phyloP scores from a whole-genome alignment of 805 yeast species.

The Spathaspora gorwiae region DNA sequence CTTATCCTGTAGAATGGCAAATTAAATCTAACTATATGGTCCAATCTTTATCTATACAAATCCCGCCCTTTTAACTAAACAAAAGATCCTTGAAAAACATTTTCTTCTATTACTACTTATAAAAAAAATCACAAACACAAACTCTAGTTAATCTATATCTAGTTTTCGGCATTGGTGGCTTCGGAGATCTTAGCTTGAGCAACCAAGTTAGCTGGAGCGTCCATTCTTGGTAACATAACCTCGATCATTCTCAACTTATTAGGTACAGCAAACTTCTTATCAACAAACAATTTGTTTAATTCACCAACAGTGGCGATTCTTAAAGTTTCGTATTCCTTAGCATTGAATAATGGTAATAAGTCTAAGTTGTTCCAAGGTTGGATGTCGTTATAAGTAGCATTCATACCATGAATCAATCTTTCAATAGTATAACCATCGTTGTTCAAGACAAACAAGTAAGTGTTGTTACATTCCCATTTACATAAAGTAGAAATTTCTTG shows the following conservation, averaged over 20 bases:
- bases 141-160: too few relatives aligned
- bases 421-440: conserved; percentile 77
- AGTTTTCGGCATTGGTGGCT: conserved; percentile 1
- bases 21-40: too few relatives aligned
- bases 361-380: conserved; percentile 68
- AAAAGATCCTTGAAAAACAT: too few relatives aligned
- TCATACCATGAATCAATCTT: conserved; percentile 68
- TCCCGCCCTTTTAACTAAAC: too few relatives aligned
- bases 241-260: conserved; percentile 64
- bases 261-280: conserved; percentile 47
- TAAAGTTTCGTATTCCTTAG: conserved; percentile 50
- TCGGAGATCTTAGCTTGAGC: conserved; percentile 33
- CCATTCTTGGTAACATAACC: conserved; percentile 66
- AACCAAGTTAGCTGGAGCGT: conserved; percentile 61
- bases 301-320: conserved; percentile 57
- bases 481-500: conserved; percentile 70
- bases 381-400: conserved; percentile 61
- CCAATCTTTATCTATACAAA: too few relatives aligned
- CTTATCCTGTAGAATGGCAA: too few relatives aligned
- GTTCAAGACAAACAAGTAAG: conserved; percentile 66
- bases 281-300: conserved; percentile 46
- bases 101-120: too few relatives aligned
- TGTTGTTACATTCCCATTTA: conserved; percentile 58
- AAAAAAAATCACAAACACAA: too few relatives aligned
- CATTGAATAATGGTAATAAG: conserved; percentile 59